Conservation (phyloP, 306 rosid genomes). For the Trichosanthes truncata region DNA sequence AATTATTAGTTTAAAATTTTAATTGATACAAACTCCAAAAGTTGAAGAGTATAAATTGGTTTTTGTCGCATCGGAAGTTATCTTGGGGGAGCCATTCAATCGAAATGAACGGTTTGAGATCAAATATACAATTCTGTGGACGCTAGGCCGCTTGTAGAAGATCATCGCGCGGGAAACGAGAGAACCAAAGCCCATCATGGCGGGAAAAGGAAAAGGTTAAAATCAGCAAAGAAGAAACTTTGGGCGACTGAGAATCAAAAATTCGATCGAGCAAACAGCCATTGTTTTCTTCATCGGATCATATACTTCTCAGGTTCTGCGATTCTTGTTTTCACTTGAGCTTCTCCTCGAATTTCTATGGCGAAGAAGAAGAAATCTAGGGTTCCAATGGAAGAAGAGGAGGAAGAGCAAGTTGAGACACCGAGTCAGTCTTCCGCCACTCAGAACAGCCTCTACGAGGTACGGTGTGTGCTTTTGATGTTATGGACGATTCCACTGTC, state of each 20-base stretch:
- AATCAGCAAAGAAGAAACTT: not conserved
- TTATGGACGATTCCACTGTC: not conserved
- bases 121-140: not conserved
- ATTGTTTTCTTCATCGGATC: not conserved
- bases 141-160: not conserved
- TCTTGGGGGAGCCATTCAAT: no score
- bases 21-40: no score
- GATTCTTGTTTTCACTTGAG: not conserved
- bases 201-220: not conserved
- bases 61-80: no score
- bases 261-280: not conserved
- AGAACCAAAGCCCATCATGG: not conserved
- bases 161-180: constrained; percentile 3
- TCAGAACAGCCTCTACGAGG: constrained; percentile 53
- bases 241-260: not conserved
- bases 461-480: not conserved
- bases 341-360: constrained; percentile 20
- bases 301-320: not conserved
- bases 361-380: constrained; percentile 49
- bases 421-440: constrained; percentile 14
- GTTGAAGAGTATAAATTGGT: no score
- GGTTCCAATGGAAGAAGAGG: constrained; percentile 43
- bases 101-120: not conserved
- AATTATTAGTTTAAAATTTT: no score
- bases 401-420: constrained; percentile 11